phyloP scores from a whole-genome alignment of 2,329 filamentous ascomycete species.

The Talaromyces sp. region DNA sequence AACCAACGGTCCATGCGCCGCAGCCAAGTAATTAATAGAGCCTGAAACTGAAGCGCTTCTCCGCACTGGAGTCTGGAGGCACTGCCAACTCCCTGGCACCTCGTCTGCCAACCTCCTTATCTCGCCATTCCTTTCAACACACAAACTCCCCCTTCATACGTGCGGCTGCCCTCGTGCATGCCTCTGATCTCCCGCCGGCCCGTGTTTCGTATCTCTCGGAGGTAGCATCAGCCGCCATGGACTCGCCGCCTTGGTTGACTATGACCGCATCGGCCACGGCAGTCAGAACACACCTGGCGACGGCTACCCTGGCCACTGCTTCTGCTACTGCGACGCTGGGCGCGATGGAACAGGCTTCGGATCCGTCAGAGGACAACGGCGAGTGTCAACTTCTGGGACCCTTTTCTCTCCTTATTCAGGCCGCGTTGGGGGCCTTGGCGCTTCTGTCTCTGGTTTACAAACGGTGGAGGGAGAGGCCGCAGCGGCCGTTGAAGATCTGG shows the following conservation, averaged over 20 bases:
- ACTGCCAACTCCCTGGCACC: not conserved
- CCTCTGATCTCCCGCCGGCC: not conserved
- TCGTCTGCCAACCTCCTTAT: not conserved
- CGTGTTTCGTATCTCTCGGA: not conserved
- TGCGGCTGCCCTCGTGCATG: not conserved
- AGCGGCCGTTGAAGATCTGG: constrained; percentile 92
- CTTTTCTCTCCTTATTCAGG: constrained; percentile 87
- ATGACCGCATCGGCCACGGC: constrained; percentile 3
- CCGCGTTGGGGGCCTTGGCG: constrained; percentile 74
- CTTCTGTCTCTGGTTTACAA: constrained; percentile 86
- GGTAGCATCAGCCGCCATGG: constrained; percentile 4
- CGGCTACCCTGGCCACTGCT: not conserved
- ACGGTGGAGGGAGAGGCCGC: constrained; percentile 83
- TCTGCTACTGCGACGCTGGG: not conserved
- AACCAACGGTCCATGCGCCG: not conserved
- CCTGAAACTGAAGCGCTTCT: not conserved
- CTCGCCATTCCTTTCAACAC: not conserved
- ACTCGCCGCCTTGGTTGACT: not conserved
- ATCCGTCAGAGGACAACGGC: constrained; percentile 47
- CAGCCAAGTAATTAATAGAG: not conserved
- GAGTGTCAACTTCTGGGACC: constrained; percentile 84
- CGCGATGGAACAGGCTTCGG: constrained; percentile 28
- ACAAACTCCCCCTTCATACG: not conserved
- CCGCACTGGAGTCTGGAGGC: not conserved
- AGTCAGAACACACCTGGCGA: not conserved